A percentile compares a stretch with the other conserved stretches of the same genome.
Conservation (phyloP, 495 filamentous ascomycete species). For the Penicillium chermesinum region DNA sequence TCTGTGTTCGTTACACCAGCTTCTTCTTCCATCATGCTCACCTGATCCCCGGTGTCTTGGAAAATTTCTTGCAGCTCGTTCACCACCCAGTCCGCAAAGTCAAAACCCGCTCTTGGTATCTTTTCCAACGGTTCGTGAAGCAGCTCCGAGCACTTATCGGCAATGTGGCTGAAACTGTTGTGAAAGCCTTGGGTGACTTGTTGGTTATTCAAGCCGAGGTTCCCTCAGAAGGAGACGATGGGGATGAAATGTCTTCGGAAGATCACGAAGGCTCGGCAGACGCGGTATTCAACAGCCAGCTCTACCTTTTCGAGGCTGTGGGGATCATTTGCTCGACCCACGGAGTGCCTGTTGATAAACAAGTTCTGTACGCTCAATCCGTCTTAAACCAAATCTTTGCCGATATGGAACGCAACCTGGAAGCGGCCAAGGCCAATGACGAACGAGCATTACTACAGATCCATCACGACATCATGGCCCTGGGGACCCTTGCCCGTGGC, state of each 20-base stretch:
- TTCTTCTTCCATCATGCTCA: slow-evolving; percentile 82
- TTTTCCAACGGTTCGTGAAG: slow-evolving; percentile 91
- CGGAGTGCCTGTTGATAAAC: slow-evolving; percentile 70
- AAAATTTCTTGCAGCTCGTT: slow-evolving; percentile 83
- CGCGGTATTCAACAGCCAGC: slow-evolving; percentile 80
- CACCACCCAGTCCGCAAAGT: slow-evolving; percentile 83
- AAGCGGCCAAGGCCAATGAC: slow-evolving; percentile 70
- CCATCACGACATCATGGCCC: slow-evolving; percentile 93
- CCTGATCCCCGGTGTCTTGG: slow-evolving; percentile 78
- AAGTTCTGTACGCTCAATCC: slow-evolving; percentile 75
- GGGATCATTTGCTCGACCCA: slow-evolving; percentile 80
- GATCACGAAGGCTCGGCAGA: slow-evolving; percentile 83
- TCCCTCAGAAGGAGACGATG: slow-evolving; percentile 62
- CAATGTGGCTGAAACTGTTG: slow-evolving; percentile 81
- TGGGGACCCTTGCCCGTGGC: slow-evolving; percentile 83
- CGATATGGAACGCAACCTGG: slow-evolving; percentile 75
- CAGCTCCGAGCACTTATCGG: slow-evolving; percentile 76
- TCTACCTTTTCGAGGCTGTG: slow-evolving; percentile 91
- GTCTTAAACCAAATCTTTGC: slow-evolving; percentile 80
- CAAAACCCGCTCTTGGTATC: slow-evolving; percentile 88
- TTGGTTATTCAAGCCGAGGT: slow-evolving; percentile 87
- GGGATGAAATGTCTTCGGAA: slow-evolving; percentile 91
- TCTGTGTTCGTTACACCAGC: slow-evolving; percentile 85
- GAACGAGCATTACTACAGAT: slow-evolving; percentile 78
- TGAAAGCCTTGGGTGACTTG: slow-evolving; percentile 83